Percentiles rank a stretch among this genome's conserved stretches.
Conservation (phyloP, 345 rosid species). For the Trapa incisa region DNA sequence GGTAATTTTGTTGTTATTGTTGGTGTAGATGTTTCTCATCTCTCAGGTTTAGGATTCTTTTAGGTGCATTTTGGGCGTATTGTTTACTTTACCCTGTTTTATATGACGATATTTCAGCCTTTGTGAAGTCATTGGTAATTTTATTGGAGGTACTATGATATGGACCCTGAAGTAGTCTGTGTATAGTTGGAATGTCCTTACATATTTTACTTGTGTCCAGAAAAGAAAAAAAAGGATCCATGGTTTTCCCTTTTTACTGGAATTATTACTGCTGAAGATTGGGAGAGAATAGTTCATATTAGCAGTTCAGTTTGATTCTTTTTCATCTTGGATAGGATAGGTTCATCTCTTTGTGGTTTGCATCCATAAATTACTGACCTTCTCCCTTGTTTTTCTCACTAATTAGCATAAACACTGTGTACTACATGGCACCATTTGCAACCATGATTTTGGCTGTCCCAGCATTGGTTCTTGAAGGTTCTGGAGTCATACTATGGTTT, state of each 20-base stretch:
- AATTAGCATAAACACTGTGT: slow-evolving; percentile 85
- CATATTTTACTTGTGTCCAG: no score
- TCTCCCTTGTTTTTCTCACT: not conserved
- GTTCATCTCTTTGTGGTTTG: not conserved
- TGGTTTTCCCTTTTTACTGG: no score
- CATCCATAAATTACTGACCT: not conserved
- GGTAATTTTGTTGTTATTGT: slow-evolving; percentile 28
- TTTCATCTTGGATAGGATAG: not conserved
- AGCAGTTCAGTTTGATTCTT: not conserved
- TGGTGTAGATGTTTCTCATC: not conserved
- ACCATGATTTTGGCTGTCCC: slow-evolving; percentile 89
- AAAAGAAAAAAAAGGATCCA: no score
- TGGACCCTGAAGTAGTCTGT: no score
- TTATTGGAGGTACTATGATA: no score
- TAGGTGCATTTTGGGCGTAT: not conserved
- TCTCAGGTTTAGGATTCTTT: not conserved
- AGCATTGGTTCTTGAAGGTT: slow-evolving; percentile 78
- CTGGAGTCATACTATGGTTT: slow-evolving; percentile 74
- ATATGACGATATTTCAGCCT: no score
- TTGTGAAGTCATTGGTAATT: no score
- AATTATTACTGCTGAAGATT: no score
- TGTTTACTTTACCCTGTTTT: no score
- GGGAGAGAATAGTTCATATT: not conserved
- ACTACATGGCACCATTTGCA: slow-evolving; percentile 98
- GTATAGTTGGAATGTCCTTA: no score